Percentiles rank a stretch among this genome's conserved stretches.
Conservation (phyloP, 192 early-diverging fungal genomes). For the Paraglomus brasilianum region DNA sequence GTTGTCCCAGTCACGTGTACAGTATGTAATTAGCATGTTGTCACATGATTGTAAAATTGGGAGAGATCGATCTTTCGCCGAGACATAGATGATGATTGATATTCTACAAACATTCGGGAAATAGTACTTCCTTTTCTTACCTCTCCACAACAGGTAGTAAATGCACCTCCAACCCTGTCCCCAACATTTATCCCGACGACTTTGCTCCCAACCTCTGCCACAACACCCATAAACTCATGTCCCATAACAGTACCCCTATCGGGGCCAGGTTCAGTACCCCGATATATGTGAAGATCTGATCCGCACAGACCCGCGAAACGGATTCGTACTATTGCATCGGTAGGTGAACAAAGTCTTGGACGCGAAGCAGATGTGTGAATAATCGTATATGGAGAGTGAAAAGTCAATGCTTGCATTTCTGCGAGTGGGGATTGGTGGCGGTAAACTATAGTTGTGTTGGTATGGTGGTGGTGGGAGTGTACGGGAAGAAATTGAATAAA, state of each 20-base stretch:
- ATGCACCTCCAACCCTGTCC: conserved; percentile 48
- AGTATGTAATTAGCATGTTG: too few species aligned
- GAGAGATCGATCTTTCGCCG: too few species aligned
- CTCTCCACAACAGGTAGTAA: conserved; percentile 42
- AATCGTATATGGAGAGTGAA: conserved; percentile 43
- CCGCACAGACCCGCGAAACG: conserved; percentile 48
- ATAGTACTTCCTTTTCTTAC: neutral
- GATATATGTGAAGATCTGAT: conserved; percentile 48
- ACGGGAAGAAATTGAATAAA: too few species aligned
- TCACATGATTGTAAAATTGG: too few species aligned
- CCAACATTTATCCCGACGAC: conserved; percentile 38
- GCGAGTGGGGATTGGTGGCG: neutral
- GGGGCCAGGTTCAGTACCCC: conserved; percentile 44
- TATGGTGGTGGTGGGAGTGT: too few species aligned
- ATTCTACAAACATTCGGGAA: too few species aligned
- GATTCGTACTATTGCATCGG: conserved; percentile 53
- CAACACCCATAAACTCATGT: conserved; percentile 52
- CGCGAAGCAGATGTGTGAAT: conserved; percentile 35
- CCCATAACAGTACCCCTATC: conserved; percentile 48
- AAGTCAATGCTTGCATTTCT: conserved; percentile 50
- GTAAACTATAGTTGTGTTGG: neutral
- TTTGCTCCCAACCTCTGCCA: conserved; percentile 43
- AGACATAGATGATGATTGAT: too few species aligned
- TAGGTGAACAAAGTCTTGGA: conserved; percentile 37
- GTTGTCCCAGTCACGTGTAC: conserved; percentile 30